Evolutionary conservation across 495 filamentous ascomycete genomes (phyloP).

Genomic region (Talaromyces nanjingensis): DNA sequence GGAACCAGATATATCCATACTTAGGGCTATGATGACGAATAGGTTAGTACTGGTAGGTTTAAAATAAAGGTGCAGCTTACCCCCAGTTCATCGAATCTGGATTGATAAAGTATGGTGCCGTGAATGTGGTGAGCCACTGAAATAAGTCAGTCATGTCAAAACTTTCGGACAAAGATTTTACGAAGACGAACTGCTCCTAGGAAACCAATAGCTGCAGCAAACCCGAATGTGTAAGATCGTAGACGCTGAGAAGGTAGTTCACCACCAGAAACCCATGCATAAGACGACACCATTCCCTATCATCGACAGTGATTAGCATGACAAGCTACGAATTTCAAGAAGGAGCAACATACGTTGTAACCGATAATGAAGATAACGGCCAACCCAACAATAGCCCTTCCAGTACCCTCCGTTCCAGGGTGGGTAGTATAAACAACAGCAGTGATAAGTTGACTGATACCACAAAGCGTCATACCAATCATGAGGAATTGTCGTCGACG

Average conservation of each 20-base stretch:
- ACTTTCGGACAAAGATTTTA: background rate
- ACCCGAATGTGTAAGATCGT: slow-evolving; percentile 44
- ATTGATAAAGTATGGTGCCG: slow-evolving; percentile 56
- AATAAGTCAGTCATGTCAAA: slow-evolving; percentile 5
- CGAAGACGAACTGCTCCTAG: slow-evolving; percentile 11
- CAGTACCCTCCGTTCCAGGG: slow-evolving; percentile 20
- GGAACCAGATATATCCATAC: slow-evolving; percentile 47
- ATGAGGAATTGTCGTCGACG: background rate
- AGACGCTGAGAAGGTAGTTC: slow-evolving; percentile 42
- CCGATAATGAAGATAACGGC: background rate
- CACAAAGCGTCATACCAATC: slow-evolving; percentile 34
- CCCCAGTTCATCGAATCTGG: slow-evolving; percentile 47
- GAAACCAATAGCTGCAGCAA: slow-evolving; percentile 39
- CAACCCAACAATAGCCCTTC: slow-evolving; percentile 17
- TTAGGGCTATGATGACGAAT: slow-evolving; percentile 39
- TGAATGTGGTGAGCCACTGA: slow-evolving; percentile 52
- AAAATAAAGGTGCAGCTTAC: background rate
- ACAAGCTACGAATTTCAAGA: background rate
- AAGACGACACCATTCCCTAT: background rate
- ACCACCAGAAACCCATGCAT: slow-evolving; percentile 56
- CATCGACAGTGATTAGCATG: background rate
- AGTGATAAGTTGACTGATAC: slow-evolving; percentile 28
- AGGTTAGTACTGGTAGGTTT: background rate
- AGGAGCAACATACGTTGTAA: background rate
- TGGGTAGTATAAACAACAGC: slow-evolving; percentile 46